Evolutionary conservation across 495 filamentous ascomycete genomes (phyloP).

Genomic region (Podospora tetraspora): DNA sequence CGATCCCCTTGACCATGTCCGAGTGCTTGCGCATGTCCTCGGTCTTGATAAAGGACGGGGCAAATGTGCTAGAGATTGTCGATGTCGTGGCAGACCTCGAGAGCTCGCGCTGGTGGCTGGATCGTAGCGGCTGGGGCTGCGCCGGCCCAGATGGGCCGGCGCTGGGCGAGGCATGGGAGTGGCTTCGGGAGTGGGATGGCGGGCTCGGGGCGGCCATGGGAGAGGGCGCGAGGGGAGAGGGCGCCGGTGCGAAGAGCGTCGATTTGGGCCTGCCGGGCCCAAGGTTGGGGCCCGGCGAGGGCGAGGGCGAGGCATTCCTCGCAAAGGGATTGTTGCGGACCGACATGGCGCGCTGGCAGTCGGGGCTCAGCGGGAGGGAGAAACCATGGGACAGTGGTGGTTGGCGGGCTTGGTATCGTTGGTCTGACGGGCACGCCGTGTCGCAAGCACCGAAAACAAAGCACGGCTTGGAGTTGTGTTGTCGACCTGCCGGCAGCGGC

Average conservation of each 20-base stretch:
- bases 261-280: slow-evolving; percentile 64
- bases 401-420: slow-evolving; percentile 10
- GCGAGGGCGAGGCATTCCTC: slow-evolving; percentile 55
- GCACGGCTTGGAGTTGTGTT: neutral
- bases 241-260: slow-evolving; percentile 51
- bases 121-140: slow-evolving; percentile 27
- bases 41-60: slow-evolving; percentile 88
- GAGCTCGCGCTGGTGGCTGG: slow-evolving; percentile 51
- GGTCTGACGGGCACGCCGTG: slow-evolving; percentile 8
- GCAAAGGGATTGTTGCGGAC: slow-evolving; percentile 72
- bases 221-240: slow-evolving; percentile 42
- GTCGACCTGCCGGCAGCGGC: neutral
- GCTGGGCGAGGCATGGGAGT: slow-evolving; percentile 38
- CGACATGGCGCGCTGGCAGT: slow-evolving; percentile 34
- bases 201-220: slow-evolving; percentile 24
- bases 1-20: slow-evolving; percentile 69
- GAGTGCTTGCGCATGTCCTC: slow-evolving; percentile 62
- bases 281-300: slow-evolving; percentile 52
- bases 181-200: slow-evolving; percentile 35
- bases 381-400: slow-evolving; percentile 19
- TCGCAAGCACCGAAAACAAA: slow-evolving; percentile 17
- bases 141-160: slow-evolving; percentile 19
- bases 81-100: slow-evolving; percentile 52
- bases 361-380: slow-evolving; percentile 3
- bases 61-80: slow-evolving; percentile 69